Percentiles rank a stretch among this genome's conserved stretches.
These are phyloP conservation scores for Stentor roeselii DNA, from an alignment of 73 alveolate genomes.

Conservation along the genomic window DNA sequence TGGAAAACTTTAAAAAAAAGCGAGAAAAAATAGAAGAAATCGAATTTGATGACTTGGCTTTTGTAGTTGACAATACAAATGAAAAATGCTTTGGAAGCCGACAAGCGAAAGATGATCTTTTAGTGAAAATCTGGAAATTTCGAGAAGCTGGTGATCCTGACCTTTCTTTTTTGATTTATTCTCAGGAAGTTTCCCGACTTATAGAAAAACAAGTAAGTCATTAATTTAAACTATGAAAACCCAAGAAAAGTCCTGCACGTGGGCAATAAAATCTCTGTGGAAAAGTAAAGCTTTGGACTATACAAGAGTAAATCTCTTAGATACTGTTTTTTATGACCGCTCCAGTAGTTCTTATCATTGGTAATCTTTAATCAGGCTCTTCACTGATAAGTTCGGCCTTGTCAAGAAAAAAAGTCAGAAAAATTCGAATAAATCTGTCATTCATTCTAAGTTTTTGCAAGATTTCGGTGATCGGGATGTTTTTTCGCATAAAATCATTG, in stretches of 20 bases:
- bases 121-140: too few species aligned
- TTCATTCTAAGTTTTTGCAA: neutral
- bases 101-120: too few species aligned
- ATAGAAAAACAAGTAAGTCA: neutral
- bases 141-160: too few species aligned
- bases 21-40: neutral
- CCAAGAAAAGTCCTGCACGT: conserved; percentile 18
- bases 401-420: neutral
- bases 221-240: neutral
- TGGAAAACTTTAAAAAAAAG: neutral
- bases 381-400: conserved; percentile 19
- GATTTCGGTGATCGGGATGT: neutral
- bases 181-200: too few species aligned
- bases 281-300: neutral
- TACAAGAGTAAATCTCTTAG: neutral
- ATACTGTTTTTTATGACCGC: neutral
- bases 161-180: too few species aligned
- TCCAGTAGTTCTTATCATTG: neutral
- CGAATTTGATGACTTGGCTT: neutral
- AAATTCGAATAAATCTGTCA: neutral
- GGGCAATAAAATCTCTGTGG: conserved; percentile 3
- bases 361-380: neutral
- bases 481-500: neutral
- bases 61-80: neutral
- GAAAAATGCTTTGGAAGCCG: too few species aligned